Percentiles rank a stretch among this genome's conserved stretches.
phyloP scores from a whole-genome alignment of 129 eudicot species.

The Helianthus tuberosus region DNA sequence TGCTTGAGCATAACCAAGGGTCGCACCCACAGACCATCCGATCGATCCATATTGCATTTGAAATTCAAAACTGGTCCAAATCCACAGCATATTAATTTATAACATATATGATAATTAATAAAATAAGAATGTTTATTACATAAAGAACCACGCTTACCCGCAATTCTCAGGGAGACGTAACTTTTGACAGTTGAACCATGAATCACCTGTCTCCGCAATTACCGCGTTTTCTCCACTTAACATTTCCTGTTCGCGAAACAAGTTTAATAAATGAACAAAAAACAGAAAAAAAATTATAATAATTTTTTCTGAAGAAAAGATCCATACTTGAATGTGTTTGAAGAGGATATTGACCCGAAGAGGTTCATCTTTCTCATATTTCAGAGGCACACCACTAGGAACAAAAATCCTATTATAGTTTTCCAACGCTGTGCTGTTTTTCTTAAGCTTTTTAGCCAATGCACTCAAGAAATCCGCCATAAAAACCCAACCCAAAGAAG shows the following conservation, averaged over 20 bases:
- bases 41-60: conserved; percentile 98
- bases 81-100: neutral
- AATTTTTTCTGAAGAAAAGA: neutral
- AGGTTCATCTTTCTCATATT: conserved; percentile 54
- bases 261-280: conserved; percentile 1
- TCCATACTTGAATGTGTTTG: conserved; percentile 83
- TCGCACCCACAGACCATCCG: conserved; percentile 96
- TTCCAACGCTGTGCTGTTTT: conserved; percentile 69
- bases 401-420: conserved; percentile 75
- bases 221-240: conserved; percentile 66
- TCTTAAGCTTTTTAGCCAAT: conserved; percentile 73
- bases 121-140: neutral
- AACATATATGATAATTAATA: neutral
- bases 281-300: neutral
- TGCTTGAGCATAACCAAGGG: conserved; percentile 94
- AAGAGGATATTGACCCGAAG: conserved; percentile 79
- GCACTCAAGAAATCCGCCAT: conserved; percentile 75
- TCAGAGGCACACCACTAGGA: conserved; percentile 69
- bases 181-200: conserved; percentile 97
- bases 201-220: conserved; percentile 96
- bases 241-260: conserved; percentile 60
- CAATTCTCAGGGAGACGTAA: conserved; percentile 78
- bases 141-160: conserved; percentile 47
- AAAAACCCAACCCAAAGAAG: conserved; percentile 87
- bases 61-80: conserved; percentile 66